Conservation (phyloP, 345 rosid species). For the Punica granatum region DNA sequence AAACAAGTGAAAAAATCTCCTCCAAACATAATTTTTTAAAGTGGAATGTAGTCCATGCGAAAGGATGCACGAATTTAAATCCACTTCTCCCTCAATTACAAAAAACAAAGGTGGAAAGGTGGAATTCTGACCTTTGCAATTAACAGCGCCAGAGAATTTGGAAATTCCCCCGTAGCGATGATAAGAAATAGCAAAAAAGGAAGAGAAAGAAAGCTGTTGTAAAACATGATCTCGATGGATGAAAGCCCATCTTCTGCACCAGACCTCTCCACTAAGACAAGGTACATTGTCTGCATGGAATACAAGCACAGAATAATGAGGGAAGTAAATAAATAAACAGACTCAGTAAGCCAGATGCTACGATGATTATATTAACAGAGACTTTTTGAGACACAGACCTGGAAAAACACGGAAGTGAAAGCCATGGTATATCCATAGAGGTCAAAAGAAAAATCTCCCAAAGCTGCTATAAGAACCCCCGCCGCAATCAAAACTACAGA, state of each 20-base stretch:
- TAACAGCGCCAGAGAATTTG: constrained; percentile 58
- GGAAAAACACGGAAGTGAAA: constrained; percentile 85
- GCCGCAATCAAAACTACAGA: constrained; percentile 81
- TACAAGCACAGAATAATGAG: background rate
- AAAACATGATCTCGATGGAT: constrained; percentile 87
- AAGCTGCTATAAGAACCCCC: constrained; percentile 84
- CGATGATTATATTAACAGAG: background rate
- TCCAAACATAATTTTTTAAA: background rate
- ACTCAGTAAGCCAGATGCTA: background rate
- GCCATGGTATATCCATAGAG: constrained; percentile 87
- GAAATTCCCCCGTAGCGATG: constrained; percentile 79
- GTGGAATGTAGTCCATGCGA: background rate
- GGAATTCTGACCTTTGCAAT: constrained; percentile 70
- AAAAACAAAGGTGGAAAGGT: constrained; percentile 1
- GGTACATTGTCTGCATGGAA: constrained; percentile 87
- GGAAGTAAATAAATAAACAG: background rate
- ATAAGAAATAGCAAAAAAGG: constrained; percentile 78
- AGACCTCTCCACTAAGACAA: constrained; percentile 87
- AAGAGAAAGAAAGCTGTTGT: constrained; percentile 88
- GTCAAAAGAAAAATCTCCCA: constrained; percentile 94
- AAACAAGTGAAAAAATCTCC: background rate
- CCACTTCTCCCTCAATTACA: background rate
- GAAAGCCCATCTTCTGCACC: constrained; percentile 98
- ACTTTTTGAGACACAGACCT: constrained; percentile 31
- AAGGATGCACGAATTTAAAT: background rate